These are phyloP conservation scores for Xerocomus spinulosus DNA, from an alignment of 768 basidiomycete genomes.

Conservation along the genomic window DNA sequence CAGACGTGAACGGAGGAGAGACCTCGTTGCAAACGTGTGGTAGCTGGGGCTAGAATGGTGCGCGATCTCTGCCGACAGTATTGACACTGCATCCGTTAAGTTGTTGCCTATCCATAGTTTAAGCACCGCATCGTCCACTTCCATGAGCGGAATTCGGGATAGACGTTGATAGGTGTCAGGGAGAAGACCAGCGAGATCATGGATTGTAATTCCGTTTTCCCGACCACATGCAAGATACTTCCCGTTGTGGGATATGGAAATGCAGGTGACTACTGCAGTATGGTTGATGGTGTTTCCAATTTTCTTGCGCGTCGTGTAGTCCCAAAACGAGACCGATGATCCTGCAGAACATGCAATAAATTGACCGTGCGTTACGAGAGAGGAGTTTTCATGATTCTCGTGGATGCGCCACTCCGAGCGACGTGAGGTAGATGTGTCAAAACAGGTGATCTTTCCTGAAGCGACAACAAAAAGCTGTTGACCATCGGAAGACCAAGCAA, in stretches of 20 bases:
- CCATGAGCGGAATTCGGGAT: neutral
- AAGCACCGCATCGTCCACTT: neutral
- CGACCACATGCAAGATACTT: slow-evolving; percentile 8
- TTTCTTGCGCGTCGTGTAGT: neutral
- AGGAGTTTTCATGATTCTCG: neutral
- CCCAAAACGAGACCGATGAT: slow-evolving; percentile 7
- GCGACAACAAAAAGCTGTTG: neutral
- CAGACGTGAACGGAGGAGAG: neutral
- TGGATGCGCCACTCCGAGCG: slow-evolving; percentile 1
- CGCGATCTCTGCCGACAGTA: neutral
- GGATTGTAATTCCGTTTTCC: neutral
- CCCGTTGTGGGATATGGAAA: slow-evolving; percentile 6
- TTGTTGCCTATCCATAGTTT: neutral
- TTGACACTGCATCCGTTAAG: neutral
- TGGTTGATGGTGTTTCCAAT: neutral
- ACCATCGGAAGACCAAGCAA: neutral
- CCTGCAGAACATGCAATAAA: neutral
- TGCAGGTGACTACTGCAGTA: neutral
- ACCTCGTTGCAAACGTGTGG: neutral
- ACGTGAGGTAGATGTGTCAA: neutral
- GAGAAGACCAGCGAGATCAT: neutral
- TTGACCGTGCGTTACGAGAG: neutral
- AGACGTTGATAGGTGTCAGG: neutral
- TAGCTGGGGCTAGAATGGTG: neutral
- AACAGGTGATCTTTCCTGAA: neutral